Evolutionary conservation across 2,329 filamentous ascomycete genomes (phyloP).

Genomic region (Colletotrichum gloeosporioides): DNA sequence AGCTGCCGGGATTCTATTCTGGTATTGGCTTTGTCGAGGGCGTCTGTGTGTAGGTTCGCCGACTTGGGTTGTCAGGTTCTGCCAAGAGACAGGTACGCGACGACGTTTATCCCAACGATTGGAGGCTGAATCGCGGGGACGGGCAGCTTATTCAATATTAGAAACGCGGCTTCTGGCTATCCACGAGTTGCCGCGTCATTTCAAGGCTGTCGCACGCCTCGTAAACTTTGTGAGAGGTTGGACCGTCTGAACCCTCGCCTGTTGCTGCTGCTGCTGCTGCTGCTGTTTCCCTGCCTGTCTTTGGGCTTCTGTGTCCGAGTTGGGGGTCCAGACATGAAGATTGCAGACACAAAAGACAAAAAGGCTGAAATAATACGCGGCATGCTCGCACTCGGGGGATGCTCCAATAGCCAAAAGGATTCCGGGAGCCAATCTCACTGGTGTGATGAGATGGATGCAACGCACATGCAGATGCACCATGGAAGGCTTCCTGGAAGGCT

Average conservation of each 20-base stretch:
- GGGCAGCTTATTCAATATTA: neutral
- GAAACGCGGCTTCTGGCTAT: neutral
- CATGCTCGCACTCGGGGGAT: neutral
- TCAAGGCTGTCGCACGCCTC: neutral
- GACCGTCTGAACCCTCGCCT: neutral
- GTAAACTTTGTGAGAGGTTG: neutral
- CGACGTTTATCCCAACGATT: neutral
- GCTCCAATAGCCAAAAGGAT: neutral
- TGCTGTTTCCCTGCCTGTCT: neutral
- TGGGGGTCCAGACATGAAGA: neutral
- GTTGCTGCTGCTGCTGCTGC: neutral
- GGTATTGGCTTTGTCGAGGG: neutral
- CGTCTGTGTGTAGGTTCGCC: neutral
- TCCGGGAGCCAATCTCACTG: neutral
- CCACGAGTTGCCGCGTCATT: conserved; percentile 5
- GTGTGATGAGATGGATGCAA: neutral
- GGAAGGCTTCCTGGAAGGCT: neutral
- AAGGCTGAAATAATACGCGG: neutral
- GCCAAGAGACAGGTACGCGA: neutral
- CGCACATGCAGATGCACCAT: neutral
- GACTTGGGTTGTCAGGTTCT: neutral
- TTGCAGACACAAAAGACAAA: neutral
- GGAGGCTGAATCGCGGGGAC: neutral
- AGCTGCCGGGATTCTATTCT: neutral
- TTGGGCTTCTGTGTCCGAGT: neutral